phyloP scores from a whole-genome alignment of 257 asterid genomes.

The Primulina tabacum region DNA sequence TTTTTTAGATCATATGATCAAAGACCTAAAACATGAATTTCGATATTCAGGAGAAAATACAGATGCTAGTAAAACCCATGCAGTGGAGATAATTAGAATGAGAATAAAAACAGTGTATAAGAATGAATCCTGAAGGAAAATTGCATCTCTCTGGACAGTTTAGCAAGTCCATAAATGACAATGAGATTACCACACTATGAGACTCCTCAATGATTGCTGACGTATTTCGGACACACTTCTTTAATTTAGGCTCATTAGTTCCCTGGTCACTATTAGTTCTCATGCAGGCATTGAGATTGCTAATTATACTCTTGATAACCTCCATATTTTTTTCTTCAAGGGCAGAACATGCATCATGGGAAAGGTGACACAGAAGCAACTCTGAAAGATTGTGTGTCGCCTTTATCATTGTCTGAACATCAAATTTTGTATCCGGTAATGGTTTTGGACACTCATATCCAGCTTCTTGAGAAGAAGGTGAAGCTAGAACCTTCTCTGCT shows the following conservation, averaged over 20 bases:
- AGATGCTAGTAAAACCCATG: conserved; percentile 9
- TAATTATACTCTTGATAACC: conserved; percentile 43
- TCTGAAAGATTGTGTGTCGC: conserved; percentile 66
- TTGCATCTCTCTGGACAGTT: conserved; percentile 12
- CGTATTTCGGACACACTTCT: conserved; percentile 28
- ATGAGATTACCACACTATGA: conserved; percentile 36
- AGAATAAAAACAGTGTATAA: neutral
- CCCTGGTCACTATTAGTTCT: conserved; percentile 33
- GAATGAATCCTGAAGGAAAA: conserved; percentile 7
- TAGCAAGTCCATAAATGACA: conserved; percentile 13
- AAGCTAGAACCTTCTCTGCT: conserved; percentile 73
- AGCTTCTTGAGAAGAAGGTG: conserved; percentile 76
- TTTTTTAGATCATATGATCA: neutral
- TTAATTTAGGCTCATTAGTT: conserved; percentile 26
- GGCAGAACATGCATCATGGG: conserved; percentile 31
- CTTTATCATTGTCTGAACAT: conserved; percentile 47
- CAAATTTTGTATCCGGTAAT: conserved; percentile 40
- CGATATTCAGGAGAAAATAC: neutral
- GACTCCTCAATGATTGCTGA: conserved; percentile 38
- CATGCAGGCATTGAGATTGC: conserved; percentile 56
- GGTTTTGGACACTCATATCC: conserved; percentile 29
- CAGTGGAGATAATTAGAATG: neutral
- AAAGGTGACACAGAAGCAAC: conserved; percentile 49
- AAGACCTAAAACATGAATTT: conserved; percentile 13
- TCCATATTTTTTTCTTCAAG: conserved; percentile 49